Base-by-base conservation (phyloP, 164 flowering plant species). In the Stephania japonica region DNA sequence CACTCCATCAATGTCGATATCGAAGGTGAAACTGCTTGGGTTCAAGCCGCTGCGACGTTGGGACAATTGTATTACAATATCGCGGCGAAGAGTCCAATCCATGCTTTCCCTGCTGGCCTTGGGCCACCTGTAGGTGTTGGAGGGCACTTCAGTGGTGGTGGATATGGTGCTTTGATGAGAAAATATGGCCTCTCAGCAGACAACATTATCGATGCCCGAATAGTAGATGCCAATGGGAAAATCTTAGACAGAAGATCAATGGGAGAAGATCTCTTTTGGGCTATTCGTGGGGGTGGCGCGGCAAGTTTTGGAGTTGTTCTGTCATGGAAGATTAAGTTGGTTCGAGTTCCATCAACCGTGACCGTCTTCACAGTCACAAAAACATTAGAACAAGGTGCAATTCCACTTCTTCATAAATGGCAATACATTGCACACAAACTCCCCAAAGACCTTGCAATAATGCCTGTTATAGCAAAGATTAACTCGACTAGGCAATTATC, bases 371-470 rank as follows among this genome's bases (percentile, higher is more conserved):
- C 21, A 9, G 73, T 72, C 0, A 2, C 6, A 1, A 72, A 18
- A 62, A 72, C 67, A 4, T 14, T 72, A 23, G 73, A 59, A 72
- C 67, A 61, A 62, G 67, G 67, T n/a, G 73, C 73, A 42, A 72
- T 53, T 14, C 5, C 24, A 16, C 38, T 62, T 6, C n/a, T 72
- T 23, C 38, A 62, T 32, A 62, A 61, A 21, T 72, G 73, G 73
- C 73, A 72, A 72, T 23, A 38, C 7, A 38, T 62, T 24, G 67
- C 67, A 0, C 50, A 41, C 16, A 42, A 72, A 23, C 41, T 72
- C 23, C n/a, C 64, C 63, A 7, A 42, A 26, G 53, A 63, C 7
- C 67, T 71, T 19, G 23, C 21, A 4, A 32, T 32, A 32, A 0
- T 32, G 4, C 38, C 38, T 2, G 4, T 2, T 2, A 32, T 32